A percentile compares a stretch with the other conserved stretches of the same genome.
Evolutionary conservation across 2,329 filamentous ascomycete genomes (phyloP).

Genomic region (Scorias spongiosa): DNA sequence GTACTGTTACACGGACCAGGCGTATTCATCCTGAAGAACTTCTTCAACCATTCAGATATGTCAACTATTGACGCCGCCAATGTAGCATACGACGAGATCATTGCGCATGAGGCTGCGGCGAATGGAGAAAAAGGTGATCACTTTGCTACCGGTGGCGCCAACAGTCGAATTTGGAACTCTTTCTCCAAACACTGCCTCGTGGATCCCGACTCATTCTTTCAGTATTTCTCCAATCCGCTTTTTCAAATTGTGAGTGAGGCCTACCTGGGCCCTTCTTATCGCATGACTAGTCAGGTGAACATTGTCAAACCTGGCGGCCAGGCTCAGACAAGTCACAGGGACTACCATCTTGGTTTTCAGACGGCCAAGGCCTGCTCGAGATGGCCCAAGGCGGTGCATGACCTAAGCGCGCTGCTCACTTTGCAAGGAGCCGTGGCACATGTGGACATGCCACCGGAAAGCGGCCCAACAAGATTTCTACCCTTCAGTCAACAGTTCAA

Average conservation of each 20-base stretch:
- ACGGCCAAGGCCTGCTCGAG: constrained; percentile 29
- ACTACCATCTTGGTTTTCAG: constrained; percentile 52
- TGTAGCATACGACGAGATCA: constrained; percentile 33
- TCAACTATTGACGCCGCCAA: constrained; percentile 24
- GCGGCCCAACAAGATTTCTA: constrained; percentile 45
- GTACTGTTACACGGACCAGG: constrained; percentile 42
- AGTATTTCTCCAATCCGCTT: constrained; percentile 47
- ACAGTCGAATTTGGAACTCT: constrained; percentile 51
- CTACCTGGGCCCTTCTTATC: constrained; percentile 46
- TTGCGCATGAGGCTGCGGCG: constrained; percentile 27
- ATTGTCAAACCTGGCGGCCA: constrained; percentile 44
- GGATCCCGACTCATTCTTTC: constrained; percentile 37
- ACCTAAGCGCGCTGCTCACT: constrained; percentile 42
- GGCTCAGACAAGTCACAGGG: constrained; percentile 43
- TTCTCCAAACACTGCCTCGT: constrained; percentile 44
- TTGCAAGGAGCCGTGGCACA: constrained; percentile 50
- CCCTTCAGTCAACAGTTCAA: constrained; percentile 45
- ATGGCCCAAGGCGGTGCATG: constrained; percentile 39
- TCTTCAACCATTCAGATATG: constrained; percentile 25
- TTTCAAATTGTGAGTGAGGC: constrained; percentile 36
- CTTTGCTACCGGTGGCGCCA: constrained; percentile 41
- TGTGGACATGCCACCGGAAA: constrained; percentile 42
- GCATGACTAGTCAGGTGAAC: constrained; percentile 48
- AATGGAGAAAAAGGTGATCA: constrained; percentile 39
- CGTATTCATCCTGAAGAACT: constrained; percentile 41